Base-by-base conservation (phyloP, 768 basidiomycete species). In the Kwoniella europaea region DNA sequence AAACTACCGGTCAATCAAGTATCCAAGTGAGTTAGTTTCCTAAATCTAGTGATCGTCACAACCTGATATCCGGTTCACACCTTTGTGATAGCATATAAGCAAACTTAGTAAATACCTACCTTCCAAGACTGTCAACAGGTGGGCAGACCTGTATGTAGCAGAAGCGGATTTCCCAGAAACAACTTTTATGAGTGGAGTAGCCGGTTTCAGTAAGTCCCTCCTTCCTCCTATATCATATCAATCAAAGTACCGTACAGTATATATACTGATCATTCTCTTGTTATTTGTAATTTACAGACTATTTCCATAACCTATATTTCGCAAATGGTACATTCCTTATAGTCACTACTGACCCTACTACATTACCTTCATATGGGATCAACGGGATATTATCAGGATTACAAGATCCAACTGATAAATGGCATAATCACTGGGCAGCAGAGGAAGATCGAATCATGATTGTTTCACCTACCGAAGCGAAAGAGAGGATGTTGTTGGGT, bases 281-380 rank as follows among this genome's bases (percentile, higher is more conserved):
- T 35, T 0, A 35, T 35, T 35, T 35, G 20, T 20, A 9, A 10
- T 6, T 27, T 24, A 2, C 61, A 71, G 71, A 71, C 35, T 63
- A 67, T 46, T 71, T 71, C 35, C 65, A 72, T 15, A 74, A 74
- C 60, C 52, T 75, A 12, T 75, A 75, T 44, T 64, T 71, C 12
- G 43, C 54, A 13, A 67, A 75, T 24, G 74, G 74, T 10, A 67
- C 68, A 5, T 75, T 56, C 55, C 12, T 69, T 24, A 56, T 67
- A 42, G 24, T 75, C 50, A 75, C 74, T 1, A 66, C 74, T 15
- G 55, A 69, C 5, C 65, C 66, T 5, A 24, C 56, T 2, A 1
- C 24, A 29, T 50, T 71, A 0, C 73, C 73, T 3, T 20, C 24
- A 0, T 53, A 55, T n/a, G 67, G 67, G 10, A 57, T 66, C 1